phyloP scores from a whole-genome alignment of 768 basidiomycete species.

The Gloeophyllum trabeum region DNA sequence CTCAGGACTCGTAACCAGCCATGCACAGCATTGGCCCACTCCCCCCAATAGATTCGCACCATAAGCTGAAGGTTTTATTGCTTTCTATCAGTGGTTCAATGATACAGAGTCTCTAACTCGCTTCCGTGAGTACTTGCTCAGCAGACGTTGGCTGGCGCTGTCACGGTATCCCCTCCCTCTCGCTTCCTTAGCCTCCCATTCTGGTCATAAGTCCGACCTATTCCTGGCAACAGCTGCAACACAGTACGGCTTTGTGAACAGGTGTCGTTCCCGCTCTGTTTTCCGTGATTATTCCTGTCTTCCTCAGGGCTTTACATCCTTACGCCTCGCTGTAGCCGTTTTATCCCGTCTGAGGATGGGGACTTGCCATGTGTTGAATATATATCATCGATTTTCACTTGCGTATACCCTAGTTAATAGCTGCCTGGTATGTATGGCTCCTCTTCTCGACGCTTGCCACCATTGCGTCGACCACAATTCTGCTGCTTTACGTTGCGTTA shows the following conservation, averaged over 20 bases:
- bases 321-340: neutral
- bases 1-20: no score
- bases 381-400: neutral
- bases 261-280: neutral
- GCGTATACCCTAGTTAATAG: neutral
- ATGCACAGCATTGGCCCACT: no score
- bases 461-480: neutral
- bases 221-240: neutral
- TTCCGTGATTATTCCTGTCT: neutral
- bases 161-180: no score
- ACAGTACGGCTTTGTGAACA: neutral
- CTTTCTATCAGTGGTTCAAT: no score
- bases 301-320: neutral
- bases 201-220: no score
- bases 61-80: no score
- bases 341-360: neutral
- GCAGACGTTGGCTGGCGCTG: no score
- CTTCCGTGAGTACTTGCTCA: no score
- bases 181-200: no score
- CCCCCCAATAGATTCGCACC: no score
- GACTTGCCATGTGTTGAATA: neutral
- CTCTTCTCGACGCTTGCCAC: neutral
- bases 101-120: no score
- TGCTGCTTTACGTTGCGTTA: neutral
- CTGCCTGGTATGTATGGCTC: neutral